Evolutionary conservation across 2,329 filamentous ascomycete genomes (phyloP), one percentile per base, ranked within the genome.

Genomic region (Fusarium pseudoanthophilum): DNA sequence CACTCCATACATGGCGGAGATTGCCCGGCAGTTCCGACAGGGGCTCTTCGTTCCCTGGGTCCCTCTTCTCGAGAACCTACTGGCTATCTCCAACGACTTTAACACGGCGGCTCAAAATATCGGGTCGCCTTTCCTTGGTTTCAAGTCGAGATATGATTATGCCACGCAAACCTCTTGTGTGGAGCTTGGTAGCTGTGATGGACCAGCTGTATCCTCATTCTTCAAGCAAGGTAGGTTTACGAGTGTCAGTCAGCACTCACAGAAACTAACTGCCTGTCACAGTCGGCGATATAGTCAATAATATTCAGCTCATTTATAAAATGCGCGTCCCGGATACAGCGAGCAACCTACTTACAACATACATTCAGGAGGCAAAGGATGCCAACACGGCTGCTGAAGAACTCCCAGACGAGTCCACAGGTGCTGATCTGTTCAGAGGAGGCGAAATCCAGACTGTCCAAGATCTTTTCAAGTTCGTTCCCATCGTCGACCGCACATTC

Each of bases 191-290:
- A n/a, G 21, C 28, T 49, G 46, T 7, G 21, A 18, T 7, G 21
- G 46, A 2, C 46, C 28, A n/a, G 28, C 15, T 4, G 28, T 49
- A 5, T 49, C 46, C 15, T 49, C 46, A 0, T 49, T 49, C 5
- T 49, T 49, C 15, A 49, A 49, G 4, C 46, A 49, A 32, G 46
- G 46, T 32, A 32, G 3, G 46, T 2, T 49, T n/a, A n/a, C 0
- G 0, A 3, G 46, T 10, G n/a, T 24, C 15, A 7, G 0, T 8
- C 1, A 4, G 7, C 3, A 32, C 7, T 18, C 3, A 10, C 28
- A n/a, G 15, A 2, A 32, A 5, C 46, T 49, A 7, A 49, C 21
- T 13, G 3, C 2, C 6, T 49, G 11, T n/a, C 7, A n/a, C 3
- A 49, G 46, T 49, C 1, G 28, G 28, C 15, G 46, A 49, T 18